Percentiles rank a stretch among this genome's conserved stretches.
These are phyloP conservation scores for Chloris gayana DNA, from an alignment of 176 grass and related monocot species.

Conservation along the genomic window DNA sequence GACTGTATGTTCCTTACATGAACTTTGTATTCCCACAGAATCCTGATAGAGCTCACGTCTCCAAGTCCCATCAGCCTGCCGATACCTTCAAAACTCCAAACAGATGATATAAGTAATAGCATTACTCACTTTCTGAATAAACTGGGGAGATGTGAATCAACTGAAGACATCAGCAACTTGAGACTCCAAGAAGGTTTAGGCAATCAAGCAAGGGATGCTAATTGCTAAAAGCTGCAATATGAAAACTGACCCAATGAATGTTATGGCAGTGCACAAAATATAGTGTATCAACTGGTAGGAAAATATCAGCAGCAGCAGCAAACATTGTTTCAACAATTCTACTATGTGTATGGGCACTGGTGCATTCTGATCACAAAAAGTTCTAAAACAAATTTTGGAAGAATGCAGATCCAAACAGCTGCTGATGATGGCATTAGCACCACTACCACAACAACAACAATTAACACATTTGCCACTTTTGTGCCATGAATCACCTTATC, in stretches of 20 bases:
- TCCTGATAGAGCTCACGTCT: slow-evolving; percentile 65
- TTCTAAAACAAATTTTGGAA: not conserved
- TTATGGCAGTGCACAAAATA: not conserved
- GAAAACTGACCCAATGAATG: not conserved
- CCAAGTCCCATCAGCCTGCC: slow-evolving; percentile 57
- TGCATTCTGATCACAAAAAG: not conserved
- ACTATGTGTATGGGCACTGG: not conserved
- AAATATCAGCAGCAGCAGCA: not conserved
- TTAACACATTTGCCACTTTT: not conserved
- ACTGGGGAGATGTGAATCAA: not conserved
- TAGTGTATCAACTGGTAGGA: not conserved
- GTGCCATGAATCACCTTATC: not conserved
- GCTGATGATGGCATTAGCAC: not conserved
- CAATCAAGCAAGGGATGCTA: slow-evolving; percentile 18
- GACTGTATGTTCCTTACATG: slow-evolving; percentile 42
- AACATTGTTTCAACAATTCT: not conserved
- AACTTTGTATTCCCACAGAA: slow-evolving; percentile 28
- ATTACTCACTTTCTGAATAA: not conserved
- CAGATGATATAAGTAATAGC: not conserved
- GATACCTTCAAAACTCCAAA: slow-evolving; percentile 43
- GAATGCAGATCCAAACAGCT: not conserved
- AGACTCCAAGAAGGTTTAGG: slow-evolving; percentile 3
- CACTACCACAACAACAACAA: not conserved
- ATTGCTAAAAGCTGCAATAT: slow-evolving; percentile 6
- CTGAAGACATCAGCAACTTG: slow-evolving; percentile 7